Base-by-base conservation (phyloP, 352 stramenopile genomes). In the Phytophthora vignae region DNA sequence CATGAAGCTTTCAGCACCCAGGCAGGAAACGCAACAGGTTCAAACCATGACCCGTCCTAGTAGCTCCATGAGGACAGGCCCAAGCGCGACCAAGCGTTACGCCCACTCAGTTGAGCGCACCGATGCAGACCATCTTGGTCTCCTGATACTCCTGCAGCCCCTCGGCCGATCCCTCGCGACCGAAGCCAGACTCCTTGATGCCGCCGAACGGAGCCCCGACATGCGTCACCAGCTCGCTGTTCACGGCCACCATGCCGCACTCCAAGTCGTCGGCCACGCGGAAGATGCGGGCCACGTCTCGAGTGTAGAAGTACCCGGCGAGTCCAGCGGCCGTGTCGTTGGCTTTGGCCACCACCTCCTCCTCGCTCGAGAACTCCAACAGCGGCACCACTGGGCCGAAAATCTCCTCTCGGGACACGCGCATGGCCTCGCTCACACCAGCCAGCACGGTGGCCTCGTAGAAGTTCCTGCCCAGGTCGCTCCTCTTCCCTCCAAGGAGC, bases 131-230 rank as follows among this genome's bases (percentile, higher is more conserved):
- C 77, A 99, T 98, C 77, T 99, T 99, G 11, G 91, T 98, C 78
- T 99, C 96, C 46, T 97, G 73, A 78, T 99, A 99, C 80, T 99
- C 96, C 14, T 95, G 86, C n/a, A 98, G 62, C 1, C 97, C 97
- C 7, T 93, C 64, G 29, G 78, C 60, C 11, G 88, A 95, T 64
- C 92, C 97, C 67, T 99, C 94, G 52, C 91, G 88, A 27, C 91
- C 91, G n/a, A 95, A 67, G 3, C 92, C 92, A 21, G 89, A 97
- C 68, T 96, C 76, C 80, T 96, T 96, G 29, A 94, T 77, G 4
- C 92, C 92, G n/a, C 92, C 92, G 57, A 96, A 97, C 15, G 88
- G 87, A 62, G 94, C 91, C 40, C 94, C 84, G 29, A 84, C 79
- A 42, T 87, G 90, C 15, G 79, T 92, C 55, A 98, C 87, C 33